Conservation (phyloP, 495 filamentous ascomycete genomes). For the Pseudevernia furfuracea region DNA sequence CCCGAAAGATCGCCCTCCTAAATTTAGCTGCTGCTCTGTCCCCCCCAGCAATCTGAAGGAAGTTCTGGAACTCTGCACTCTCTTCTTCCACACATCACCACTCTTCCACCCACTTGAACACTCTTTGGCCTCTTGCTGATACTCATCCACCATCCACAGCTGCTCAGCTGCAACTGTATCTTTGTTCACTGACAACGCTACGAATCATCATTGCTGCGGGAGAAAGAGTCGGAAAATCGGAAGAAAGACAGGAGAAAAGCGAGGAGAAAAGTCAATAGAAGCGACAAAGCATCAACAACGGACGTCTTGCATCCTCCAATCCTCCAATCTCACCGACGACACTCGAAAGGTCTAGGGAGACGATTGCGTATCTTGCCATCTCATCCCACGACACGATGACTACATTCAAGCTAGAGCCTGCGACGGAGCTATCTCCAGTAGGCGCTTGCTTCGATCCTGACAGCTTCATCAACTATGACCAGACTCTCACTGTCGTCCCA, state of each 20-base stretch:
- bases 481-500: slow-evolving; percentile 33
- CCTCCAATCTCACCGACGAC: slow-evolving; percentile 2
- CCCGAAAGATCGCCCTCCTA: background rate
- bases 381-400: slow-evolving; percentile 12
- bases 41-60: background rate
- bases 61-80: too few species aligned
- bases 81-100: too few species aligned
- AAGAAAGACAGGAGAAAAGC: background rate
- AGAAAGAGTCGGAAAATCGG: background rate
- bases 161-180: background rate
- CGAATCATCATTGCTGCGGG: background rate
- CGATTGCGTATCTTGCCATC: background rate
- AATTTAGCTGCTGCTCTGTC: background rate
- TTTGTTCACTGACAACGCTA: background rate
- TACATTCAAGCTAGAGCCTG: slow-evolving; percentile 16
- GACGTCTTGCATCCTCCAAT: background rate
- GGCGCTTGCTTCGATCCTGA: slow-evolving; percentile 38
- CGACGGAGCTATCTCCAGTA: slow-evolving; percentile 1
- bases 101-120: background rate
- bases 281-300: slow-evolving; percentile 5
- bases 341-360: background rate
- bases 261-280: slow-evolving; percentile 3
- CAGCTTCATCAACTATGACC: slow-evolving; percentile 45
- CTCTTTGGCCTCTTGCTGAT: background rate
- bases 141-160: background rate